Base-by-base conservation (phyloP, 2,329 filamentous ascomycete species). In the Macrophomina tecta region DNA sequence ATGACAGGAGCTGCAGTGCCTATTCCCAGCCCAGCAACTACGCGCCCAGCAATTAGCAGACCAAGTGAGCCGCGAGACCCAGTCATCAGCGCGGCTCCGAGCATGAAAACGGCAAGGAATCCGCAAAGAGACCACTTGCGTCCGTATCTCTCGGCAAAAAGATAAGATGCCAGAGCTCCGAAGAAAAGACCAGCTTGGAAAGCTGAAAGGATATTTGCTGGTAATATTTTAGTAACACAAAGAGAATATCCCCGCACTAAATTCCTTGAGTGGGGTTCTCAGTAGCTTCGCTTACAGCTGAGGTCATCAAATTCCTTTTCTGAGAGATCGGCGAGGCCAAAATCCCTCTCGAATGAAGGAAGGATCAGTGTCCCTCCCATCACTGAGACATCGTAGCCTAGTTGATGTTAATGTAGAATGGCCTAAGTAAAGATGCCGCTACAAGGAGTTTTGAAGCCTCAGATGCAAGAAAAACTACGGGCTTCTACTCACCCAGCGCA, bases 101-200 rank as follows among this genome's bases (percentile, higher is more conserved):
- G 70, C 5, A 80, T 71, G 70, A 84, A 85, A 14, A 84, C 76
- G 5, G 76, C 66, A 7, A 79, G 77, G 4, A 82, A 82, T 28
- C 81, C 70, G 64, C 86, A 80, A 42, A 86, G 78, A 5, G 82
- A 82, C 66, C 79, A 81, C 68, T 82, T 82, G 7, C 83, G 82
- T 16, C 83, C 83, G 38, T 83, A 78, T 40, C 76, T 78, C 67
- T 86, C 83, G 0, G 82, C 82, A 8, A 85, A 77, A 55, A 81
- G 81, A 65, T 83, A 82, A 3, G 77, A 77, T 56, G 77, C 68
- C 4, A 80, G 72, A n/a, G 77, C 77, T 32, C 78, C 78, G 51
- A 80, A 80, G 70, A 79, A 80, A 60, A 74, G 76, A 30, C 78
- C 48, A 4, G 48, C 48, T 30, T 51, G 48, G 8, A 51, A 51